phyloP scores from a whole-genome alignment of 176 grass and related monocot genomes.

The Thinopyrum elongatum region DNA sequence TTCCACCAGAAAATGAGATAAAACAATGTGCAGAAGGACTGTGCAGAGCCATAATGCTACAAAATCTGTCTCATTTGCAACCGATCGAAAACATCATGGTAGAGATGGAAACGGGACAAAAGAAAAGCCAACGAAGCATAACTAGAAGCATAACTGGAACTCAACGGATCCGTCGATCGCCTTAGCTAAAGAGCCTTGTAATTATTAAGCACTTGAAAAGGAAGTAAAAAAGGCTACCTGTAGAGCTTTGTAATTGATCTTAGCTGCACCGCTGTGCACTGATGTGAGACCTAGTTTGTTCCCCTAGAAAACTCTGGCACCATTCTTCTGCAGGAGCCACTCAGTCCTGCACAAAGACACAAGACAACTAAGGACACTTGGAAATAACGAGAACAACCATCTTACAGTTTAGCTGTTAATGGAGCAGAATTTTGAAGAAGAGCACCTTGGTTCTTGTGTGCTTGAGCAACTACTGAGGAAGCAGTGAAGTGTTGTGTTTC shows the following conservation, averaged over 20 bases:
- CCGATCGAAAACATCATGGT: too few relatives aligned
- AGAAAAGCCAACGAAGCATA: too few relatives aligned
- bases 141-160: too few relatives aligned
- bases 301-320: slow-evolving; percentile 49
- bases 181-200: too few relatives aligned
- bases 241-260: slow-evolving; percentile 57
- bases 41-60: too few relatives aligned
- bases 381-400: neutral
- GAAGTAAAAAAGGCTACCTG: slow-evolving; percentile 38
- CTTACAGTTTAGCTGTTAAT: neutral
- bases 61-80: too few relatives aligned
- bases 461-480: slow-evolving; percentile 50
- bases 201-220: neutral
- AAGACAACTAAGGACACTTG: neutral
- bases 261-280: slow-evolving; percentile 36
- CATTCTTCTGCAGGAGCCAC: slow-evolving; percentile 56
- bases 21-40: too few relatives aligned
- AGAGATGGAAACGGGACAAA: too few relatives aligned
- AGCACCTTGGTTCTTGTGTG: slow-evolving; percentile 52
- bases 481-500: slow-evolving; percentile 63
- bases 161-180: too few relatives aligned
- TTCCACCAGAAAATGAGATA: too few relatives aligned
- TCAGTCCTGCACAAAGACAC: slow-evolving; percentile 32
- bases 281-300: too few relatives aligned
- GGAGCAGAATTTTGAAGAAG: slow-evolving; percentile 12